Percentiles rank a stretch among this genome's conserved stretches.
phyloP scores from a whole-genome alignment of 2,329 filamentous ascomycete species.

The Aschersonia sp. region DNA sequence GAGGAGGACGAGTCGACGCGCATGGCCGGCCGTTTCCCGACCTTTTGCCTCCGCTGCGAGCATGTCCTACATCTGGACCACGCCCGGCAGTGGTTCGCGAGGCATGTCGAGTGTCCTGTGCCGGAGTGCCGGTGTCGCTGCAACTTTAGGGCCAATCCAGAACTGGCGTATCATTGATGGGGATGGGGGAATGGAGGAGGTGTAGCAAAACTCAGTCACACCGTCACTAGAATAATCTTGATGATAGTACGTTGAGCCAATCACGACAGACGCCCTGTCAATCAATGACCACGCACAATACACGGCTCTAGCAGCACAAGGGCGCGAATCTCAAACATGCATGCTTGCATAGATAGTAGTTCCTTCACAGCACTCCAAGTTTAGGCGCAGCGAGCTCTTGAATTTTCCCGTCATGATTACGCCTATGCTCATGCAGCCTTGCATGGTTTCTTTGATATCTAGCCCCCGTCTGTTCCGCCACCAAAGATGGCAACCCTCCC shows the following conservation, averaged over 20 bases:
- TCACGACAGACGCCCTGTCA: too few species aligned
- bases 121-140: constrained; percentile 54
- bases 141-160: constrained; percentile 45
- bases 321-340: not conserved
- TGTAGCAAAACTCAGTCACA: not conserved
- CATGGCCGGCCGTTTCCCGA: constrained; percentile 46
- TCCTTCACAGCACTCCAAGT: too few species aligned
- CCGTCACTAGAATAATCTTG: not conserved
- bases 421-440: too few species aligned
- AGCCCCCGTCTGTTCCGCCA: too few species aligned
- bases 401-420: too few species aligned
- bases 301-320: too few species aligned
- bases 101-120: constrained; percentile 52
- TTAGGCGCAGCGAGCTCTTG: too few species aligned
- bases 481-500: too few species aligned
- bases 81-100: constrained; percentile 50
- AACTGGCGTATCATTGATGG: constrained; percentile 34
- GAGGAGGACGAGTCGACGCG: constrained; percentile 34
- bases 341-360: not conserved
- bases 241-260: not conserved
- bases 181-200: too few species aligned
- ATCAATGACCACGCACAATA: too few species aligned
- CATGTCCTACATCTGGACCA: constrained; percentile 56
- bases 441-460: too few species aligned
- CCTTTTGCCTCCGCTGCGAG: constrained; percentile 54